Base-by-base conservation (phyloP, 305 asterid genomes). In the Solanum hybrid region DNA sequence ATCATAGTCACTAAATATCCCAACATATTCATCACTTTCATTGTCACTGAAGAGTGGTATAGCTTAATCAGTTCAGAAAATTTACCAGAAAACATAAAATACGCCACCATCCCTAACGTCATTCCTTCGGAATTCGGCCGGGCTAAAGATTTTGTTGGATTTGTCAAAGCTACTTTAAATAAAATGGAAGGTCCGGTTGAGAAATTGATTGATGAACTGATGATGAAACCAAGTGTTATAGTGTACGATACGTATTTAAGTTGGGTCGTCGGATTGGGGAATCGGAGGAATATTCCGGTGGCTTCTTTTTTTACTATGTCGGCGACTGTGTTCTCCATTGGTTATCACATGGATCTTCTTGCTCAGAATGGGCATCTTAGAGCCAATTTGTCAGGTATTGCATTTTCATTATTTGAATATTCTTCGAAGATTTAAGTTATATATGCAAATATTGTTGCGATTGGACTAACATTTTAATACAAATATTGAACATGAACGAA, bases 11-110 rank as follows among this genome's bases (percentile, higher is more conserved):
- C 26, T 2, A 51, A 14, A 46, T 6, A 85, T 39, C 92, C 94
- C 1, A 35, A 89, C 61, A 71, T 89, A 69, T 57, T 88, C 35
- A 37, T 95, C 75, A 91, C 95, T 78, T 94, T 94, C 93, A 40
- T 95, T 89, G 92, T 94, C 88, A 94, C 96, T 22, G 92, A 94
- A 31, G 95, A 94, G 75, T 94, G 96, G 97, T 79, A 87, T 73
- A 91, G 91, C 84, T 88, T 94, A 76, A 90, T 94, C 89, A 35
- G 46, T 83, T 77, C 91, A 22, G 92, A 92, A 3, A 34, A 78
- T 36, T 34, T n/a, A 35, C 90, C 91, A n/a, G 26, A 87, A 7
- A 92, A 89, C 77, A 78, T 93, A 75, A 90, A 90, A 8, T 92
- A 92, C 14, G 90, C 18, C 16, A 92, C 95, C 0, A 90, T 95